These are phyloP conservation scores for Eremochloa ophiuroides DNA, from an alignment of 176 grass and related monocot species.

Conservation along the genomic window DNA sequence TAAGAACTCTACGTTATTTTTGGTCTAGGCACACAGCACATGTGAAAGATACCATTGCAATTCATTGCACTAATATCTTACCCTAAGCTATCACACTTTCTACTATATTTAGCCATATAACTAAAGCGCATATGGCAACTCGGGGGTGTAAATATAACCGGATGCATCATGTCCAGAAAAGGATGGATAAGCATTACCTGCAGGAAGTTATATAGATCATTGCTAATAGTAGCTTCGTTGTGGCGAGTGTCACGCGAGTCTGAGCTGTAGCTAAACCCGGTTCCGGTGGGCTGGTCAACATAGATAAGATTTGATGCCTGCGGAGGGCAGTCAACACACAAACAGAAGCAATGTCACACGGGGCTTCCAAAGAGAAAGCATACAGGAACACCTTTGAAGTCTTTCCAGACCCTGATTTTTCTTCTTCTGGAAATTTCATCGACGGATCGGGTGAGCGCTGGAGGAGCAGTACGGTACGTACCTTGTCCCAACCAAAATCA, in stretches of 20 bases:
- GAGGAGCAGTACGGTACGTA: background rate
- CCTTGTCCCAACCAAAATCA: slow-evolving; percentile 88
- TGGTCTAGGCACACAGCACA: background rate
- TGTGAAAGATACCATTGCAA: background rate
- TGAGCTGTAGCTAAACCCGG: slow-evolving; percentile 90
- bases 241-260: slow-evolving; percentile 69
- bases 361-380: background rate
- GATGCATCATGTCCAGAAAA: background rate
- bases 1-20: slow-evolving; percentile 2
- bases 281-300: slow-evolving; percentile 93
- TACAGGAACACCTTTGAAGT: background rate
- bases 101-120: background rate
- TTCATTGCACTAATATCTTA: background rate
- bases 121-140: background rate
- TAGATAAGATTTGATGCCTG: slow-evolving; percentile 86
- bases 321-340: background rate
- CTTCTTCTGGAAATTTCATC: background rate
- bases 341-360: background rate
- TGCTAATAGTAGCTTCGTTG: slow-evolving; percentile 62
- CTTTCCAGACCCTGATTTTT: background rate
- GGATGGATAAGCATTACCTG: slow-evolving; percentile 46
- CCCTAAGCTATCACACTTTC: too few species aligned
- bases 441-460: background rate
- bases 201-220: slow-evolving; percentile 83
- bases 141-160: background rate